Evolutionary conservation across 208 protist genomes (phyloP).

Genomic region (Wallacemonas rigidus): DNA sequence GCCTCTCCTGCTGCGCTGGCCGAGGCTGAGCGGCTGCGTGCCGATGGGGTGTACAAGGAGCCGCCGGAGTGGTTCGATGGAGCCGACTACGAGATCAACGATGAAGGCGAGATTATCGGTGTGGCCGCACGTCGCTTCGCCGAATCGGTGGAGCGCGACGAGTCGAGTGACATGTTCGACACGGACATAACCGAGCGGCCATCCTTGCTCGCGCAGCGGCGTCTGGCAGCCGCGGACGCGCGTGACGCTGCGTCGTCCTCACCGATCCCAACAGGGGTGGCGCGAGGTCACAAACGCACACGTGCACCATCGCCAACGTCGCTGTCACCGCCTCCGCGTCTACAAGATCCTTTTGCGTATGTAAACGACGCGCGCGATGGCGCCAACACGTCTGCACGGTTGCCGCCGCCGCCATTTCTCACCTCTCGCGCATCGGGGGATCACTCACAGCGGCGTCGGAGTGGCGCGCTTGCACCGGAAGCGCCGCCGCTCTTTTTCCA

Average conservation of each 20-base stretch:
- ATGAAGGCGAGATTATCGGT: conserved; percentile 11
- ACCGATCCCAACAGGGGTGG: not conserved
- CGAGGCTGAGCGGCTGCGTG: conserved; percentile 1
- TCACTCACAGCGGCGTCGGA: conserved; percentile 4
- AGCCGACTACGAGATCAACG: conserved; percentile 14
- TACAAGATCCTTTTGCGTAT: conserved; percentile 1
- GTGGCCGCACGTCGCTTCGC: conserved; percentile 13
- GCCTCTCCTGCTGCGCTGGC: not conserved
- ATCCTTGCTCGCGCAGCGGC: conserved; percentile 6
- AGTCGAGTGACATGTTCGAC: not conserved
- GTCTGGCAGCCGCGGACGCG: not conserved
- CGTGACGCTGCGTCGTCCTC: not conserved
- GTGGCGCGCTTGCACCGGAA: conserved; percentile 1
- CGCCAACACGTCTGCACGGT: not conserved
- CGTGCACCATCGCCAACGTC: not conserved
- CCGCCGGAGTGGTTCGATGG: conserved; percentile 10
- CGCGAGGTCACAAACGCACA: not conserved
- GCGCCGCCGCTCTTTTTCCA: conserved; percentile 36
- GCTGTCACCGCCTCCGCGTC: not conserved
- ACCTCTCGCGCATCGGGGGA: not conserved
- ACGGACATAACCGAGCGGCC: not conserved
- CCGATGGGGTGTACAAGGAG: conserved; percentile 1
- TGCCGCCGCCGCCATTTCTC: not conserved
- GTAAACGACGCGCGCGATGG: not conserved
- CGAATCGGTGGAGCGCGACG: not conserved